A percentile compares a stretch with the other conserved stretches of the same genome.
phyloP scores from a whole-genome alignment of 352 stramenopile species.

The Thraustochytrium striatum region DNA sequence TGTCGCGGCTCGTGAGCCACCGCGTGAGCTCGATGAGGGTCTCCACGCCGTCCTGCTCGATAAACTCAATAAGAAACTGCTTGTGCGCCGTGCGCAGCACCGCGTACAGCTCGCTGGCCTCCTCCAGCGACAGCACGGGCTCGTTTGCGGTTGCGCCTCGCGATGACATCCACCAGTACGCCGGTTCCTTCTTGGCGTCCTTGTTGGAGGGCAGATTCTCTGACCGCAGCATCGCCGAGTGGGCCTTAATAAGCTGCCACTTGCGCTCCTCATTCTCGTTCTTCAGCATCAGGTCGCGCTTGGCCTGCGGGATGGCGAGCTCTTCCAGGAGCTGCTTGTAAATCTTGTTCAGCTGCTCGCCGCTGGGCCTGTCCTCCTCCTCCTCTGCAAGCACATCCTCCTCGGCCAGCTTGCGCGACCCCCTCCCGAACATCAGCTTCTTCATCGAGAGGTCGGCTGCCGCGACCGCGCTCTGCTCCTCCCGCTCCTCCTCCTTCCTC shows the following conservation, averaged over 20 bases:
- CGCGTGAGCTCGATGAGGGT: constrained; percentile 28
- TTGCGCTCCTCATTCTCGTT: constrained; percentile 23
- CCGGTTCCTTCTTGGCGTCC: constrained; percentile 9
- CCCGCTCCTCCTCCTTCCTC: too few species aligned
- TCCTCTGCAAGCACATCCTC: neutral
- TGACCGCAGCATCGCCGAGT: constrained; percentile 11
- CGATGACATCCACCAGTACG: too few species aligned
- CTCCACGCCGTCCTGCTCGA: constrained; percentile 13
- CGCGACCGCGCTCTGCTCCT: too few species aligned
- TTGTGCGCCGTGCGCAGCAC: constrained; percentile 45
- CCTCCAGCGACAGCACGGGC: constrained; percentile 26
- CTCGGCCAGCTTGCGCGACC: neutral
- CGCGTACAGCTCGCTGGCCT: constrained; percentile 21
- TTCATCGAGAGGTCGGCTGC: too few species aligned
- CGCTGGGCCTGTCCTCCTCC: neutral
- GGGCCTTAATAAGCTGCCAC: constrained; percentile 43
- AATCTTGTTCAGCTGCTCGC: constrained; percentile 16
- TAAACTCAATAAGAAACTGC: constrained; percentile 48
- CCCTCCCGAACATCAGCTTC: neutral
- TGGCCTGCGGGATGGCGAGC: constrained; percentile 35
- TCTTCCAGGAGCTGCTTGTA: constrained; percentile 30
- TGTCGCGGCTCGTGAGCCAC: constrained; percentile 26
- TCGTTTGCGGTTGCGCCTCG: neutral
- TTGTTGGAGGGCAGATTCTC: neutral
- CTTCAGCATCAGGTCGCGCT: constrained; percentile 18